Evolutionary conservation across 2,329 filamentous ascomycete genomes (phyloP).

Genomic region (Fusarium fujikuroi): DNA sequence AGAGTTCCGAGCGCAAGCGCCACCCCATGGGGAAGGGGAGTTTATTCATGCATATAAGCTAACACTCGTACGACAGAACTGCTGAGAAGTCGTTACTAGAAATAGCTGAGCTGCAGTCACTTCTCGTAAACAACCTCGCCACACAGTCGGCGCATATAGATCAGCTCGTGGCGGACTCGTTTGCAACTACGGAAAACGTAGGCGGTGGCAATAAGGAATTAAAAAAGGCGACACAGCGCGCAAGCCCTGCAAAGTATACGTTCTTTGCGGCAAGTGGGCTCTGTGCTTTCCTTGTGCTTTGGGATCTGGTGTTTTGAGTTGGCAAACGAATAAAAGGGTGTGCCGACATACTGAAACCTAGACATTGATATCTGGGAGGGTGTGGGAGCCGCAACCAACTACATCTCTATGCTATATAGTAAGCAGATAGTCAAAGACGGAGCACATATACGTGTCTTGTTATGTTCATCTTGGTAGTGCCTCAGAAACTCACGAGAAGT

Average conservation of each 20-base stretch:
- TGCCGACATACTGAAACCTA: not conserved
- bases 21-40: constrained; percentile 6
- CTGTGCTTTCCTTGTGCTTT: constrained; percentile 78
- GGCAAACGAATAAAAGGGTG: not conserved
- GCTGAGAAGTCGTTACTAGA: constrained; percentile 92
- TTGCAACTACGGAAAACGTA: constrained; percentile 85
- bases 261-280: constrained; percentile 83
- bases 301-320: constrained; percentile 73
- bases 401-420: not conserved
- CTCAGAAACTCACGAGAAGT: not conserved
- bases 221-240: constrained; percentile 79
- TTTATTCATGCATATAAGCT: constrained; percentile 21
- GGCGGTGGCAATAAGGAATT: constrained; percentile 90
- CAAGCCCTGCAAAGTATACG: constrained; percentile 79
- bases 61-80: constrained; percentile 62
- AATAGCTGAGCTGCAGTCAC: constrained; percentile 90
- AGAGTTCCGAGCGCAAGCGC: constrained; percentile 5
- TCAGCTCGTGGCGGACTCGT: constrained; percentile 85
- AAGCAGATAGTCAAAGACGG: not conserved
- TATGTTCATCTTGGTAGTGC: not conserved
- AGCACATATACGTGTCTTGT: constrained; percentile 3
- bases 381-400: constrained; percentile 5
- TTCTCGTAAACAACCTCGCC: constrained; percentile 85
- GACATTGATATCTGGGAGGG: not conserved
- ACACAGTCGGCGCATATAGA: constrained; percentile 91